Percentiles rank a stretch among this genome's conserved stretches.
These are phyloP conservation scores for Agrostemma githago DNA, from an alignment of 148 eudicot species.

Conservation along the genomic window DNA sequence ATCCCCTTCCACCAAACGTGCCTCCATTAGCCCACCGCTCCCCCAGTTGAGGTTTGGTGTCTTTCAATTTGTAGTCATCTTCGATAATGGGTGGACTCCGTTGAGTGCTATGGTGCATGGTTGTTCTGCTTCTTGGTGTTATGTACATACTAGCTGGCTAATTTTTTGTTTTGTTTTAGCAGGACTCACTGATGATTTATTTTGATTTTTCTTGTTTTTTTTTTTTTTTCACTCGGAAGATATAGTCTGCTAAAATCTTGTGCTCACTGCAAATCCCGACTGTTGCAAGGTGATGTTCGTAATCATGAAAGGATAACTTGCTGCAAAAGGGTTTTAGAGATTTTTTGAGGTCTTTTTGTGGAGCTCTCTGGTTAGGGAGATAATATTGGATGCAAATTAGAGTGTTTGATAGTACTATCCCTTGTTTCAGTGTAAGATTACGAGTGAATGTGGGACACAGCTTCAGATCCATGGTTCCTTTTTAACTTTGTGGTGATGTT, in stretches of 20 bases:
- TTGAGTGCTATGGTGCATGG: constrained; percentile 37
- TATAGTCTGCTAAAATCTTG: constrained; percentile 7
- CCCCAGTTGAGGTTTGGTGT: constrained; percentile 40
- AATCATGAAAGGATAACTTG: constrained; percentile 30
- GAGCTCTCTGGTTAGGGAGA: not conserved
- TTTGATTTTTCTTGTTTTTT: not conserved
- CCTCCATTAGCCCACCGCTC: constrained; percentile 43
- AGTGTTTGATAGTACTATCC: constrained; percentile 26
- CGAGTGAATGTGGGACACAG: constrained; percentile 29
- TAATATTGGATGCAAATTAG: constrained; percentile 8
- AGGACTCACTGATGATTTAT: constrained; percentile 4
- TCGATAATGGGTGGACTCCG: constrained; percentile 28
- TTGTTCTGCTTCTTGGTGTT: constrained; percentile 16
- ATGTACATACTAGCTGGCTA: constrained; percentile 17
- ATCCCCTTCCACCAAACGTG: constrained; percentile 43
- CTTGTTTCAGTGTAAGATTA: constrained; percentile 38
- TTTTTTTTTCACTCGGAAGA: not conserved
- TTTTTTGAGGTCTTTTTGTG: constrained; percentile 29
- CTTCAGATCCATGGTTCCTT: constrained; percentile 35
- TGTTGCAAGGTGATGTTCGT: not conserved
- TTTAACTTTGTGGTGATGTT: constrained; percentile 32
- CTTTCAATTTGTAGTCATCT: constrained; percentile 50
- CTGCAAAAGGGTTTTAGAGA: constrained; percentile 35
- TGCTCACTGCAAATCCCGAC: not conserved
- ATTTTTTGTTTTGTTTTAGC: not conserved